Evolutionary conservation across 345 rosid species (phyloP).

Genomic region (Microcos paniculata): DNA sequence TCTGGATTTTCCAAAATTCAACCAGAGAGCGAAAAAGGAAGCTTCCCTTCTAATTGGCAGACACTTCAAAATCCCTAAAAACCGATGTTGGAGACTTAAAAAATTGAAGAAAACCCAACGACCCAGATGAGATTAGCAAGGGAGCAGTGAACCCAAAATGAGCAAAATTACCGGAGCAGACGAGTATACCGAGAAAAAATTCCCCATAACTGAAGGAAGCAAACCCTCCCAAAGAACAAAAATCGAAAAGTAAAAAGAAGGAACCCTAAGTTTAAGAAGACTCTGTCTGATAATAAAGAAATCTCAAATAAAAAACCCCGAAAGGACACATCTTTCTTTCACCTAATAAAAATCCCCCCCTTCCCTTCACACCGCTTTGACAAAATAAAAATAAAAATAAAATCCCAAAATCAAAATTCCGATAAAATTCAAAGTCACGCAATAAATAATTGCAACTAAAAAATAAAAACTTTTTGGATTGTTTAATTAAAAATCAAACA

Average conservation of each 20-base stretch:
- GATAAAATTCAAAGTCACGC: slow-evolving; percentile 32
- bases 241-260: slow-evolving; percentile 24
- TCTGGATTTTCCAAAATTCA: slow-evolving; percentile 6
- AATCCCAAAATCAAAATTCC: slow-evolving; percentile 14
- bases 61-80: slow-evolving; percentile 26
- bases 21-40: slow-evolving; percentile 17
- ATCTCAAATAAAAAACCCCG: slow-evolving; percentile 29
- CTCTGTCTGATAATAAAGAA: slow-evolving; percentile 23
- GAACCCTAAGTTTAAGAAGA: slow-evolving; percentile 32
- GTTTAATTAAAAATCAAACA: slow-evolving; percentile 29
- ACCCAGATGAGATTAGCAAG: slow-evolving; percentile 28
- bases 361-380: slow-evolving; percentile 12
- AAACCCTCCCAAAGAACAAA: slow-evolving; percentile 2
- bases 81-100: slow-evolving; percentile 1
- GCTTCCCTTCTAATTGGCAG: slow-evolving; percentile 5
- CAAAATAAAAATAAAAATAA: slow-evolving; percentile 28
- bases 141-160: slow-evolving; percentile 14
- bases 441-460: slow-evolving; percentile 27
- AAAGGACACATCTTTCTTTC: slow-evolving; percentile 32
- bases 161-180: slow-evolving; percentile 20
- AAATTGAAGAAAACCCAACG: slow-evolving; percentile 17
- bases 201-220: slow-evolving; percentile 10
- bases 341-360: slow-evolving; percentile 32
- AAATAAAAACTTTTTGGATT: slow-evolving; percentile 17
- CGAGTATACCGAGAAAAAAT: neutral